Conservation (phyloP, 345 rosid genomes). For the Salix suchowensis region DNA sequence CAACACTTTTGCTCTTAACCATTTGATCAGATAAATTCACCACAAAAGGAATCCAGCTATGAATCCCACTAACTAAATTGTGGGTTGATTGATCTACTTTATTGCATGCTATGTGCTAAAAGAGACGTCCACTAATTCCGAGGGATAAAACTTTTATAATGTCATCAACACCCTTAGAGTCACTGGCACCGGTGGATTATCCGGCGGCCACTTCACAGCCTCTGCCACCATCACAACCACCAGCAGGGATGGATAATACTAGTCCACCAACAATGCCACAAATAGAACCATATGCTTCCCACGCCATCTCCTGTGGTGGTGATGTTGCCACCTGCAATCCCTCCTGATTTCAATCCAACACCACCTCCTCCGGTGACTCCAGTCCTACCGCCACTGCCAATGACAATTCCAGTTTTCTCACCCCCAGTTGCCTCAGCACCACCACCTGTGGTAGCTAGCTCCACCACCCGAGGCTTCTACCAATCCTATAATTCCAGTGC, state of each 20-base stretch:
- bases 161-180: conserved; percentile 3
- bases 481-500: conserved; percentile 2
- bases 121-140: not conserved
- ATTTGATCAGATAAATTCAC: not conserved
- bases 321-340: not conserved
- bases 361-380: not conserved
- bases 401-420: not conserved
- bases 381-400: not conserved
- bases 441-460: not conserved
- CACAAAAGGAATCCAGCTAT: conserved; percentile 4
- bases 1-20: not conserved
- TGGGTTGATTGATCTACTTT: not conserved
- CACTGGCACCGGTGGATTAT: not conserved
- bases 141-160: not conserved
- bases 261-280: not conserved
- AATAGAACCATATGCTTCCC: not conserved
- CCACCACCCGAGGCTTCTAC: not conserved
- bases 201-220: not conserved
- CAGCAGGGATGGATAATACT: not conserved
- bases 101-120: not conserved
- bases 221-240: not conserved
- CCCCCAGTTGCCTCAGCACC: not conserved
- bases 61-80: conserved; percentile 1
- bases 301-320: not conserved
- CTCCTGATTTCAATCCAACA: not conserved